Percentiles rank a stretch among this genome's conserved stretches.
Evolutionary conservation across 2,329 filamentous ascomycete species (phyloP).

Genomic region (Ceratocystis variospora): DNA sequence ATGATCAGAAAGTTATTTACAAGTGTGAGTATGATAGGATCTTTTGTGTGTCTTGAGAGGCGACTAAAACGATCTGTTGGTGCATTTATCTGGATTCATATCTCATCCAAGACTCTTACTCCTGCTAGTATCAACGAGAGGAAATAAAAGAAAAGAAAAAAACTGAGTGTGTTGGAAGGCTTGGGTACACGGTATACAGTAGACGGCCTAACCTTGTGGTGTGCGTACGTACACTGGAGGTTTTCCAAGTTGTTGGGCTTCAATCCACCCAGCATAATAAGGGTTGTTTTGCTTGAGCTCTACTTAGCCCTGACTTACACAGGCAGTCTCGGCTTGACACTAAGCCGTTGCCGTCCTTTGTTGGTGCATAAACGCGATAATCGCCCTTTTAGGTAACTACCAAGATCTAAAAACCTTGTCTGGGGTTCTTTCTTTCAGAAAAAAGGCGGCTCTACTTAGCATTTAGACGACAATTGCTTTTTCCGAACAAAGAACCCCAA

Average conservation of each 20-base stretch:
- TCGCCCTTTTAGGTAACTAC: background rate
- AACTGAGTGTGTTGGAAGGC: too few species aligned
- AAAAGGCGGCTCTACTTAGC: conserved; percentile 1
- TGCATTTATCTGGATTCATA: too few species aligned
- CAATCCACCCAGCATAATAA: background rate
- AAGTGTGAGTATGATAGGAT: too few species aligned
- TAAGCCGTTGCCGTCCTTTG: background rate
- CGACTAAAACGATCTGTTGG: too few species aligned
- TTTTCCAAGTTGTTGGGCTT: background rate
- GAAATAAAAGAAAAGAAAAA: too few species aligned
- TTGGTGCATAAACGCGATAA: background rate
- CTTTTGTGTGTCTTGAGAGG: too few species aligned
- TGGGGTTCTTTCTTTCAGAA: background rate
- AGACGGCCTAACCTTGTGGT: too few species aligned
- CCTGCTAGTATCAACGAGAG: too few species aligned
- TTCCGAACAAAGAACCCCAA: background rate
- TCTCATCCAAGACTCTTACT: too few species aligned
- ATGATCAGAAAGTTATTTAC: too few species aligned
- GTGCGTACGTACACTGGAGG: too few species aligned
- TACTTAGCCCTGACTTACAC: background rate
- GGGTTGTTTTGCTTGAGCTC: background rate
- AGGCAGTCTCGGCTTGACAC: background rate
- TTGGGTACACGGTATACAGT: too few species aligned
- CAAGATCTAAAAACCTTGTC: background rate
- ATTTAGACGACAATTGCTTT: background rate